These are phyloP conservation scores for Scedosporium boydii DNA, from an alignment of 2,329 filamentous ascomycete species.

Conservation along the genomic window DNA sequence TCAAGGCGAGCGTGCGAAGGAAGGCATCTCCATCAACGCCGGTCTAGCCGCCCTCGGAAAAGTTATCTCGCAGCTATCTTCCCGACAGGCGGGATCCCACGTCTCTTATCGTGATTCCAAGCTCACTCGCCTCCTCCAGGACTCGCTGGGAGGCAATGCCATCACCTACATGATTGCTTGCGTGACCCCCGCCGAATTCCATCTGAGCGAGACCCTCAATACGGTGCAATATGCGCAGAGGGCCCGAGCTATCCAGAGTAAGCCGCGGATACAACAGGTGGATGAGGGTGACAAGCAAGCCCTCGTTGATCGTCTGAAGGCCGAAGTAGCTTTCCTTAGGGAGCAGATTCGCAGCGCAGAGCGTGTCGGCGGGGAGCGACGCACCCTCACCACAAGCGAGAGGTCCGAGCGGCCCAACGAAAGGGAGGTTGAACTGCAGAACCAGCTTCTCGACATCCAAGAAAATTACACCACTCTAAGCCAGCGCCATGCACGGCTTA, in stretches of 20 bases:
- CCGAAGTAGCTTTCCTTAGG: slow-evolving; percentile 85
- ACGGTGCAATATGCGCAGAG: slow-evolving; percentile 96
- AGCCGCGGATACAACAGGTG: slow-evolving; percentile 87
- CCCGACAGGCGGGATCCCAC: slow-evolving; percentile 75
- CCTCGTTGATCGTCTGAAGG: slow-evolving; percentile 84
- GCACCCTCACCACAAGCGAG: slow-evolving; percentile 51
- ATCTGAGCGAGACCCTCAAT: slow-evolving; percentile 93
- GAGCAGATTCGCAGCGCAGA: slow-evolving; percentile 89
- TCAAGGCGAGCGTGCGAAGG: slow-evolving; percentile 85
- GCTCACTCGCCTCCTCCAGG: slow-evolving; percentile 86
- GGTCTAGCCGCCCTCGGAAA: slow-evolving; percentile 92
- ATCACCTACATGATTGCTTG: slow-evolving; percentile 99
- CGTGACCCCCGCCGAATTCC: slow-evolving; percentile 93
- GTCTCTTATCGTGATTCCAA: slow-evolving; percentile 98
- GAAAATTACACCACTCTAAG: slow-evolving; percentile 91
- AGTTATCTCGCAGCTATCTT: slow-evolving; percentile 95
- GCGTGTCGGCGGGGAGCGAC: slow-evolving; percentile 45
- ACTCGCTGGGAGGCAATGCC: slow-evolving; percentile 91
- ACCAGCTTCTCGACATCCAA: slow-evolving; percentile 83
- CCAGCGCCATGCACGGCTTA: slow-evolving; percentile 88
- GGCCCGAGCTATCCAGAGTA: slow-evolving; percentile 92
- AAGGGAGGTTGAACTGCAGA: slow-evolving; percentile 82
- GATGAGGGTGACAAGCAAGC: slow-evolving; percentile 88
- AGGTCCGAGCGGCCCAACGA: slow-evolving; percentile 71
- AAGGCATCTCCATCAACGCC: slow-evolving; percentile 97